Conservation (phyloP, 331 rosid species). For the Quercus phellos region DNA sequence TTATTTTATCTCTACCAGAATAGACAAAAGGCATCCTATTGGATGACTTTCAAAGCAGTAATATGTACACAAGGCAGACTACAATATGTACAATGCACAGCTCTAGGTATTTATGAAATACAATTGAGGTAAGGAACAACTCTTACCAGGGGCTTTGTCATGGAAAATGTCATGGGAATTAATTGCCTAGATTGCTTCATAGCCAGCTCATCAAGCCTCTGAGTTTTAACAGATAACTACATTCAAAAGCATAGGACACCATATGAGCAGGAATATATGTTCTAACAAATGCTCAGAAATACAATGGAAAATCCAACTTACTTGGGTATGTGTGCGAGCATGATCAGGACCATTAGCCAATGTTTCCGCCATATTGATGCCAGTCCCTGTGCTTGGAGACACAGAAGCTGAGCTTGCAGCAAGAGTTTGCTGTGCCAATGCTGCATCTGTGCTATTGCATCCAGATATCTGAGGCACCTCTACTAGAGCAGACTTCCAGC, state of each 20-base stretch:
- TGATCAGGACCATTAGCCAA: conserved; percentile 22
- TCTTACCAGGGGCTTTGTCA: conserved; percentile 26
- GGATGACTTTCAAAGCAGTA: not conserved
- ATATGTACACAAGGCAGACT: not conserved
- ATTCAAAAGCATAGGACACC: not conserved
- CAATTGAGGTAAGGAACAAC: not conserved
- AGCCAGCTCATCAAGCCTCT: conserved; percentile 35
- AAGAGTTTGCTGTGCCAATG: conserved; percentile 5
- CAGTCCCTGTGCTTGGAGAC: conserved; percentile 1
- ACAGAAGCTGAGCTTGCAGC: conserved; percentile 5
- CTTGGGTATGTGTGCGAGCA: conserved; percentile 18
- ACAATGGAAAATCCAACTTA: conserved; percentile 15
- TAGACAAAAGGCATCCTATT: too few relatives aligned
- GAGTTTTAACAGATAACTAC: conserved; percentile 17
- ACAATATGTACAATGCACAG: not conserved
- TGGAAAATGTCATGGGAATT: conserved; percentile 30
- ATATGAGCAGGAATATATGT: not conserved
- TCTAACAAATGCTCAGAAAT: not conserved
- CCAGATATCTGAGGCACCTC: conserved; percentile 23
- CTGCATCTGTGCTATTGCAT: conserved; percentile 4
- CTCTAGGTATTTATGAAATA: not conserved
- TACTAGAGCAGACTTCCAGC: conserved; percentile 3
- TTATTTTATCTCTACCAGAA: too few relatives aligned
- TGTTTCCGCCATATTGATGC: conserved; percentile 33
- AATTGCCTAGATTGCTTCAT: conserved; percentile 33